Base-by-base conservation (phyloP, 2,329 filamentous ascomycete genomes). In the Trichocomaceae sp. region DNA sequence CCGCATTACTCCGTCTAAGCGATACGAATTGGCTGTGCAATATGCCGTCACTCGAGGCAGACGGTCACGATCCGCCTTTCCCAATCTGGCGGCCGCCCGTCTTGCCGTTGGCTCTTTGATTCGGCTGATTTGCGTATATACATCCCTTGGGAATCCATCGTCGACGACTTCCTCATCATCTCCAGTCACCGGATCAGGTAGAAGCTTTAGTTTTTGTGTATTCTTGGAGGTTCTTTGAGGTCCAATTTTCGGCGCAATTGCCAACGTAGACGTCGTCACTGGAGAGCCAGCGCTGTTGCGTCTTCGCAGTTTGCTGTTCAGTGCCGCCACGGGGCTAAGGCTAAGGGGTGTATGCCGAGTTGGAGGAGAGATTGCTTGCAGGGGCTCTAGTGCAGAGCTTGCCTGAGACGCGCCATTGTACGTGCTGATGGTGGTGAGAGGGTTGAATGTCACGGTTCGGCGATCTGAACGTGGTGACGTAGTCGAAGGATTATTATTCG, bases 31-130 rank as follows among this genome's bases (percentile, higher is more conserved):
- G 10, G 93, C 90, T 0, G 93, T 96, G 68, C 92, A 97, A 74
- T 97, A 99, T 37, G 93, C 93, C 39, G 93, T 97, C 13, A 99
- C 93, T 59, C 93, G 80, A 5, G 93, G 93, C 54, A 99, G 74
- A 59, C 86, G 82, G 60, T 90, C 87, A 55, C 93, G 82, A 69
- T 99, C 93, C 39, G 92, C 91, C 71, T 97, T 99, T 37, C 93
- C 93, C 41, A 99, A 73, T 54, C 91, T 80, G 26, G 93, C 93
- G 15, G 93, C 93, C 77, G 97, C 92, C 64, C 93, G 83, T 58
- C 93, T 80, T 8, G 93, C 93, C 0, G 87, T 96, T 0, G 92
- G 91, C 66, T 99, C 93, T 71, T 97, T 97, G 74, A 99, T 99
- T 45, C 93, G 83, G 8, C 92, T 96, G 70, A 96, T 97, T 70